Evolutionary conservation across 2,329 filamentous ascomycete genomes (phyloP).

Genomic region (Cyphellophora attinorum): DNA sequence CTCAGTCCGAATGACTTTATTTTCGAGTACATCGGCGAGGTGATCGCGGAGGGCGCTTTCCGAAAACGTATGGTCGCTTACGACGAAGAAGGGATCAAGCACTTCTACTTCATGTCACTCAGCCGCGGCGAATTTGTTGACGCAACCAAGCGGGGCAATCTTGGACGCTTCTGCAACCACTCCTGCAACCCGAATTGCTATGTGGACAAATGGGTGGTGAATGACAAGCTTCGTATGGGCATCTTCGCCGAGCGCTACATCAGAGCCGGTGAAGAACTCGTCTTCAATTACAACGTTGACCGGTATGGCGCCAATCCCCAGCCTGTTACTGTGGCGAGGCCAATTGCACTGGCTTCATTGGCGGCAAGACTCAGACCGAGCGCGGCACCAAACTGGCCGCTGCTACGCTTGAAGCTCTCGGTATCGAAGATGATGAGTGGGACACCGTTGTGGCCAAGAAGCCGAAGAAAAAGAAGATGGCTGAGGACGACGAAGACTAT

Average conservation of each 20-base stretch:
- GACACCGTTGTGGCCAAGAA: conserved; percentile 73
- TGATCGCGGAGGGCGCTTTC: conserved; percentile 88
- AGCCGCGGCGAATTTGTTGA: conserved; percentile 95
- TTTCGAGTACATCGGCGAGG: conserved; percentile 96
- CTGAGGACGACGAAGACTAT: conserved; percentile 85
- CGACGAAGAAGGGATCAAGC: conserved; percentile 91
- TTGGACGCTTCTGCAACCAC: conserved; percentile 96
- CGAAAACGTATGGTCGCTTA: conserved; percentile 86
- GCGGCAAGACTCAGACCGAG: conserved; percentile 95
- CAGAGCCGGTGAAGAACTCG: conserved; percentile 81
- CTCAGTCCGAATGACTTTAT: conserved; percentile 82
- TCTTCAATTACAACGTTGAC: conserved; percentile 99
- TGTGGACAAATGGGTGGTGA: conserved; percentile 98
- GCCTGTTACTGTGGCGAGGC: conserved; percentile 88
- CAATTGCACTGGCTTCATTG: conserved; percentile 94
- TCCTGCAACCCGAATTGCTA: conserved; percentile 99
- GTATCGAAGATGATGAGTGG: conserved; percentile 88
- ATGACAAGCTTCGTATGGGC: conserved; percentile 95
- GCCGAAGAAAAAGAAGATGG: conserved; percentile 90
- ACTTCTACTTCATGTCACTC: conserved; percentile 99
- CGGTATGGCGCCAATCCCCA: conserved; percentile 94
- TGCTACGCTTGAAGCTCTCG: conserved; percentile 85
- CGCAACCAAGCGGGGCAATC: conserved; percentile 90
- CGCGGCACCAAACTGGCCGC: conserved; percentile 84
- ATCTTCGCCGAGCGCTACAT: conserved; percentile 87